Conservation (phyloP, 139 green algal species). For the Spirogloea muscicola region DNA sequence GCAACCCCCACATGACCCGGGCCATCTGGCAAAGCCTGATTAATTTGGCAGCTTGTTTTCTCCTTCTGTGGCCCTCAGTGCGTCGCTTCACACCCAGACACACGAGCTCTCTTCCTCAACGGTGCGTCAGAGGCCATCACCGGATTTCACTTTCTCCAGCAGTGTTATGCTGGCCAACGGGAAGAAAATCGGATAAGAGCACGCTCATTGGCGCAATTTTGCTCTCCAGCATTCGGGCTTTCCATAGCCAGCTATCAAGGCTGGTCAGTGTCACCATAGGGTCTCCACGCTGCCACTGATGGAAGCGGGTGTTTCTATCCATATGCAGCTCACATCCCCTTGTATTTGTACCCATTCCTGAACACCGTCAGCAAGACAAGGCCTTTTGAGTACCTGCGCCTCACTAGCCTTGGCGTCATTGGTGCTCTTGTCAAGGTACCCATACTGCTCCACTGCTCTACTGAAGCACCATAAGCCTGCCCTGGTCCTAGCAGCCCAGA, state of each 20-base stretch:
- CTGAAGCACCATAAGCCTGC: no score
- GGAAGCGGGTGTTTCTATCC: conserved; percentile 44
- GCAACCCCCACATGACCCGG: background rate
- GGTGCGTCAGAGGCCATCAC: no score
- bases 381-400: conserved; percentile 97
- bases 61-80: conserved; percentile 54
- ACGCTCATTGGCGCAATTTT: no score
- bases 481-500: no score
- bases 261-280: no score
- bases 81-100: conserved; percentile 93
- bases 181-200: no score
- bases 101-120: conserved; percentile 85
- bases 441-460: no score
- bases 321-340: conserved; percentile 79
- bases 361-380: conserved; percentile 95
- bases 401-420: conserved; percentile 95
- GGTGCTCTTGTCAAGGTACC: conserved; percentile 92
- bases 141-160: no score
- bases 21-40: background rate
- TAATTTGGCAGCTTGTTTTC: background rate
- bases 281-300: no score
- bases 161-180: no score
- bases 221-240: no score
- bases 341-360: conserved; percentile 98
- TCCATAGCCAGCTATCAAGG: no score